Base-by-base conservation (phyloP, 2,329 filamentous ascomycete species). In the Aureobasidium lini region DNA sequence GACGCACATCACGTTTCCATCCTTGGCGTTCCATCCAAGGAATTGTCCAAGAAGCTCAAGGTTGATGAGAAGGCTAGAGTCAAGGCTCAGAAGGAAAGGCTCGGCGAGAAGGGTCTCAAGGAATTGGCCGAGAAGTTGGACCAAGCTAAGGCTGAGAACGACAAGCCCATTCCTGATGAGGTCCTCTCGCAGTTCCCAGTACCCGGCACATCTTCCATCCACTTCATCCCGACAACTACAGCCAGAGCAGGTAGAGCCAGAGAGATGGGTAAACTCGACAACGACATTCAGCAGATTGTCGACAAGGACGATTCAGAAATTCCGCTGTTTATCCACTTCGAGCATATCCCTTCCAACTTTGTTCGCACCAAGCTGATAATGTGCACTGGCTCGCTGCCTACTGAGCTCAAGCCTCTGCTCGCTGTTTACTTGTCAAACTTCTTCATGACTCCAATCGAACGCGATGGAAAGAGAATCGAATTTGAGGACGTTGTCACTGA, bases 291-390 rank as follows among this genome's bases (percentile, higher is more conserved):
- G 72, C 80, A 84, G 62, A 74, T 86, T 50, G 84, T 99, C 50
- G 89, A 97, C 69, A 77, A 80, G 13, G 84, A 90, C 42, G 79
- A 81, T 39, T 72, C 78, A 6, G 77, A 79, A 15, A 71, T 86
- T n/a, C 88, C 90, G 0, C 77, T 97, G 2, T 99, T 96, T 73
- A 81, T 99, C n/a, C 93, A 99, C 73, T 99, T 95, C 65, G 94
- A 99, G 73, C 87, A 96, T 68, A 91, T 97, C 13, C 87, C 88
- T 2, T 95, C 90, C 61, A 95, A 90, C 69, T 99, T 99, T 71
- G 90, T 95, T 6, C 88, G 93, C 66, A 81, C 97, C 60, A 87
- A 84, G 49, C 74, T 97, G 23, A 84, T 94, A 59, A 78, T 97
- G 52, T 90, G 90, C 56, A 95, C 91, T 0, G 82, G 85, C 1